Conservation (phyloP, 352 stramenopile genomes). For the Pythium scleroteichum region DNA sequence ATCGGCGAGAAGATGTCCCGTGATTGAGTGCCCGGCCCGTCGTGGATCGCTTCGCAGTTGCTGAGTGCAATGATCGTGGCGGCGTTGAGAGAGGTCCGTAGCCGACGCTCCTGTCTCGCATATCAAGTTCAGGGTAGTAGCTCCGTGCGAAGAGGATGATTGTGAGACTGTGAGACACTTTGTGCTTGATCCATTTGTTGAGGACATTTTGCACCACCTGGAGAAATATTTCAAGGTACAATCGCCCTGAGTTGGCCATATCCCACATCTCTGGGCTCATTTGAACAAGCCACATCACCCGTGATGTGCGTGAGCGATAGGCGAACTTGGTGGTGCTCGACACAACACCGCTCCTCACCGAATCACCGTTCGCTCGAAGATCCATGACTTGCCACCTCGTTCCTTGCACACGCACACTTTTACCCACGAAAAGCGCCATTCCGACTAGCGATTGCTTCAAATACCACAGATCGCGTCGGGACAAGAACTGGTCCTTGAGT, state of each 20-base stretch:
- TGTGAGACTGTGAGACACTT: constrained; percentile 91
- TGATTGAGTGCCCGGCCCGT: constrained; percentile 11
- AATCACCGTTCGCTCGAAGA: constrained; percentile 76
- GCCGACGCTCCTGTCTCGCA: constrained; percentile 33
- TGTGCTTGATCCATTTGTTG: constrained; percentile 90
- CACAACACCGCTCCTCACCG: constrained; percentile 93
- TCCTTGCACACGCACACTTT: constrained; percentile 73
- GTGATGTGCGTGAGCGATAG: constrained; percentile 92
- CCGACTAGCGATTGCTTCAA: constrained; percentile 71
- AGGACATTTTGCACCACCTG: constrained; percentile 79
- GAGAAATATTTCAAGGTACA: constrained; percentile 92
- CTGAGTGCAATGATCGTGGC: constrained; percentile 19
- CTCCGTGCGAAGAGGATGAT: constrained; percentile 92
- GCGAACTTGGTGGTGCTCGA: constrained; percentile 96
- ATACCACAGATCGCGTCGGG: constrained; percentile 90
- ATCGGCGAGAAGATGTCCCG: not conserved
- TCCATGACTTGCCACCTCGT: constrained; percentile 90
- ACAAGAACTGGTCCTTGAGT: constrained; percentile 92
- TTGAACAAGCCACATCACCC: constrained; percentile 98
- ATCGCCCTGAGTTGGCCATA: constrained; percentile 83
- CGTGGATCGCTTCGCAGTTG: not conserved
- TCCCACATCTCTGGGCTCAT: constrained; percentile 95
- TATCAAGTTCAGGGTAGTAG: constrained; percentile 83
- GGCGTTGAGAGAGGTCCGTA: constrained; percentile 27
- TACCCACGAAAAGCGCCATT: constrained; percentile 72